Base-by-base conservation (phyloP, 176 grass and related monocot species). In the Oryza glaberrima region DNA sequence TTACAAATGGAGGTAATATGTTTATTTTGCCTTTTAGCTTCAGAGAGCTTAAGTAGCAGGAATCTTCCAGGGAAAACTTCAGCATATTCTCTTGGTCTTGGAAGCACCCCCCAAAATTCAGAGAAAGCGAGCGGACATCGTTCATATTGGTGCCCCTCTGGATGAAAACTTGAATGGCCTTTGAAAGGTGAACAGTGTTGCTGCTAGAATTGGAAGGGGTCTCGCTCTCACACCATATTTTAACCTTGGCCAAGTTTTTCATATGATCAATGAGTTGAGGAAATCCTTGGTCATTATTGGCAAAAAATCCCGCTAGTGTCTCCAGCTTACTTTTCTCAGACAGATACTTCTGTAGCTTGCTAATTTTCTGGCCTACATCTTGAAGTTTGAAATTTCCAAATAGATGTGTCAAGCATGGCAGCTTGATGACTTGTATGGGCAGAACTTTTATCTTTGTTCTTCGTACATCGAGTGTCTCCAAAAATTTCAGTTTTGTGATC, bases 231-330 rank as follows among this genome's bases (percentile, higher is more conserved):
- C 67, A 48, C 76, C 67, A 63, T 63, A 85, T 46, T 72, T 85
- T 85, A 19, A 85, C 67, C 54, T 64, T 85, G 6, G 12, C 64
- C 67, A 85, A 3, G 28, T 63, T 60, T 1, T 79, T 79, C 49
- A 85, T 85, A 38, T 79, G 38, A 15, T 11, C 14, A 20, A 85
- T 71, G 17, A 79, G 40, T 60, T 46, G 75, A 4, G 52, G 58
- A 32, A 78, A 41, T 41, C 40, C 40, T 41, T 41, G 40, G 40
- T 8, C 40, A 41, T 41, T 41, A 8, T 41, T 41, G 40, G 40
- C 7, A 8, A 41, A 8, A 41, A 41, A 41, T 41, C 40, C 40
- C 0, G 40, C 40, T 41, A 41, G 40, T 8, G 40, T 41, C 40
- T 41, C 40, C 40, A 41, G 7, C 40, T 41, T 41, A 8, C 40